These are phyloP conservation scores for Lunularia cruciata DNA, from an alignment of 225 moss, liverwort and hornwort genomes.

Conservation along the genomic window DNA sequence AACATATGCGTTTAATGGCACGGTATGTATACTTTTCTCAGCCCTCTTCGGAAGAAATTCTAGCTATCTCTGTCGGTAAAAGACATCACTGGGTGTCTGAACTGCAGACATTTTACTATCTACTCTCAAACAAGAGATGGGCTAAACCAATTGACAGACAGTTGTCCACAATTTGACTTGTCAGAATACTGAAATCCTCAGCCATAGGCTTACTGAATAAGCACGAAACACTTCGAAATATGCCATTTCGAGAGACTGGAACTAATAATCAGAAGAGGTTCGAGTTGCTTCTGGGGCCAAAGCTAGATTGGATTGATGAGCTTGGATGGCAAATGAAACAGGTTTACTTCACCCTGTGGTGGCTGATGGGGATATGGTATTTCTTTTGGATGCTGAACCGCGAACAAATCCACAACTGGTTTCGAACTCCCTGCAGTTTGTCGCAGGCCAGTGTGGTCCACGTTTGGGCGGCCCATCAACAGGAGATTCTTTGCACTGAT, in stretches of 20 bases:
- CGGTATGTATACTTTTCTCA: conserved; percentile 47
- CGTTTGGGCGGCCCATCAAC: conserved; percentile 59
- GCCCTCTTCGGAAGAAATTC: no score
- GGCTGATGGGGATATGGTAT: conserved; percentile 62
- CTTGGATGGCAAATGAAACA: conserved; percentile 28
- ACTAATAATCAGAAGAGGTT: background rate
- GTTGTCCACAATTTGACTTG: background rate
- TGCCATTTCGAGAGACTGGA: background rate
- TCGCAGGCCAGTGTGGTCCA: conserved; percentile 48
- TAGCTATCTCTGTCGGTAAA: no score
- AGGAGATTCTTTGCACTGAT: conserved; percentile 52
- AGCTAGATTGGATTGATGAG: background rate
- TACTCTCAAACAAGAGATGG: background rate
- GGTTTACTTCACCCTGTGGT: conserved; percentile 70
- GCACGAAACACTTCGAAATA: background rate
- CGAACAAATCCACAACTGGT: conserved; percentile 69
- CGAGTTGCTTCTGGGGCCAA: no score
- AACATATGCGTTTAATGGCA: conserved; percentile 54
- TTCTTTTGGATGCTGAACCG: conserved; percentile 53
- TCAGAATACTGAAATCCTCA: background rate
- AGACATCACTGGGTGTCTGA: no score
- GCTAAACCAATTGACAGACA: background rate
- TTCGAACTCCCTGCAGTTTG: conserved; percentile 56
- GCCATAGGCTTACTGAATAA: background rate
- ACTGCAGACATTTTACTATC: no score